phyloP scores from a whole-genome alignment of 441 rosid genomes.

The Monsonia emarginata region DNA sequence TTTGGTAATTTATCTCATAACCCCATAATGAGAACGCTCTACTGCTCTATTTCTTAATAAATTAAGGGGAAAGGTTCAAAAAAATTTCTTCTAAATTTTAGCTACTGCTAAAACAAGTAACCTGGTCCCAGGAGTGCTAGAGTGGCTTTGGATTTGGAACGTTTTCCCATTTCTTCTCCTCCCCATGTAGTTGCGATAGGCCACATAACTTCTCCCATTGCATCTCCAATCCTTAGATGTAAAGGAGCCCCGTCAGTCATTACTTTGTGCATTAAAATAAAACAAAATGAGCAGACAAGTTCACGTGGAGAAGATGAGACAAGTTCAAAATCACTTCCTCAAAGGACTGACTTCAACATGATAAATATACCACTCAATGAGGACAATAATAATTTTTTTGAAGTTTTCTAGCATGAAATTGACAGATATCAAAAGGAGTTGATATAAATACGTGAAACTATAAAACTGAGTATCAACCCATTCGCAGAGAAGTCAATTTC shows the following conservation, averaged over 20 bases:
- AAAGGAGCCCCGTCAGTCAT: constrained; percentile 14
- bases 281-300: too few species aligned
- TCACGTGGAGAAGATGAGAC: too few species aligned
- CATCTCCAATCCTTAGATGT: constrained; percentile 80
- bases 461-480: not conserved
- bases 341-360: not conserved
- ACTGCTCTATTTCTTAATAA: not conserved
- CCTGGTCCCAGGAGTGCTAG: constrained; percentile 90
- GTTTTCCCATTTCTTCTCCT: constrained; percentile 79
- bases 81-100: not conserved
- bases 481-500: not conserved
- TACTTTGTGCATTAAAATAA: not conserved
- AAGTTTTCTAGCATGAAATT: not conserved
- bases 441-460: not conserved
- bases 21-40: too few species aligned
- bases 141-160: constrained; percentile 40
- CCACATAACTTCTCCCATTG: constrained; percentile 74
- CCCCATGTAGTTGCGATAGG: constrained; percentile 70
- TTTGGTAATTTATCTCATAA: not conserved
- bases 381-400: not conserved
- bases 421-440: not conserved
- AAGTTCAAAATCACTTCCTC: not conserved
- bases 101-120: constrained; percentile 16
- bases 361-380: not conserved
- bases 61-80: not conserved